Base-by-base conservation (phyloP, 2,329 filamentous ascomycete species). In the Diaporthe longicolla region DNA sequence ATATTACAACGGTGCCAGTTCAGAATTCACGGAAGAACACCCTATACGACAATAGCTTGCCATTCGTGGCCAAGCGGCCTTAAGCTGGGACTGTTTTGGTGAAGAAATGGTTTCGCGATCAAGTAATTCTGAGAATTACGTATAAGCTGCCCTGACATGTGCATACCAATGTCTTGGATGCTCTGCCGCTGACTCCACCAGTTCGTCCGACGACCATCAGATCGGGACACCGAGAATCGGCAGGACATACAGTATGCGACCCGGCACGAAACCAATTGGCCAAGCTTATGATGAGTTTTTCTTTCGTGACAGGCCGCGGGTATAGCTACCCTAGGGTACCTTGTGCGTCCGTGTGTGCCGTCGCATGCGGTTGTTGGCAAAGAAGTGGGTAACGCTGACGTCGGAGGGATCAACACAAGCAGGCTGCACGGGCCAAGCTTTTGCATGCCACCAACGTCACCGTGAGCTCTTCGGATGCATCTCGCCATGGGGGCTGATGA, bases 391-490 rank as follows among this genome's bases (percentile, higher is more conserved):
- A 59, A 37, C 50, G 24, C 66, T 70, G 66, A 66, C 63, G 63
- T 66, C 63, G 63, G 63, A 48, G 63, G 61, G 63, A 66, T 66
- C 63, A 66, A 35, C 63, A 66, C 29, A 32, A 19, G 24, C n/a
- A 5, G 17, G 29, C 15, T 37, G 63, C 63, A 66, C 63, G 63
- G 63, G 63, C 63, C 63, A 66, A 50, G 63, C 13, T 13, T 37
- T 63, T 19, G 21, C 45, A 52, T 66, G 58, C 63, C 63, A 66
- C 63, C 63, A 52, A 66, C 63, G 63, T 66, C 63, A 66, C 63
- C 21, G 50, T 66, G 63, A 66, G 29, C 10, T 37, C 29, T 37
- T 37, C 19, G 43, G 26, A 52, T 13, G 63, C 63, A 66, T 37
- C n/a, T 52, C 26, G 29, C 29, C 40, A 32, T 26, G 21, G 32